Percentiles rank a stretch among this genome's conserved stretches.
phyloP scores from a whole-genome alignment of 257 asterid species.

The Jacaranda copaia region DNA sequence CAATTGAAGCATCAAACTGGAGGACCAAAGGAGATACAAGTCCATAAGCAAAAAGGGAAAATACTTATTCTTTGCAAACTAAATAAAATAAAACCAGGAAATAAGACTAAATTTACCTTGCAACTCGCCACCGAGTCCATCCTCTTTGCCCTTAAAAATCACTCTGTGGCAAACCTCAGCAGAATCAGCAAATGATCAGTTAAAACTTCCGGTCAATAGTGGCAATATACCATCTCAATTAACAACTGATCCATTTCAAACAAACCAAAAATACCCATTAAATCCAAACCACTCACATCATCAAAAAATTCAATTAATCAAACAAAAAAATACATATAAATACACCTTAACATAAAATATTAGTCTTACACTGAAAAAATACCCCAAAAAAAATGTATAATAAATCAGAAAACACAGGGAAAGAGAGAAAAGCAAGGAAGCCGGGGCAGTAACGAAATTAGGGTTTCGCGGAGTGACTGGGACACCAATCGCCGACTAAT shows the following conservation, averaged over 20 bases:
- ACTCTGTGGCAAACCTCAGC: slow-evolving; percentile 34
- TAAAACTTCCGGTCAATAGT: slow-evolving; percentile 25
- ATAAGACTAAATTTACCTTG: slow-evolving; percentile 37
- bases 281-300: slow-evolving; percentile 24
- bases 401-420: neutral
- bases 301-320: neutral
- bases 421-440: neutral
- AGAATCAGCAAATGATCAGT: slow-evolving; percentile 34
- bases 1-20: slow-evolving; percentile 9
- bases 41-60: neutral
- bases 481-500: slow-evolving; percentile 16
- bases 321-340: neutral
- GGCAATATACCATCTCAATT: slow-evolving; percentile 34
- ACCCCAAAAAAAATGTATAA: neutral
- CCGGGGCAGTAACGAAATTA: neutral
- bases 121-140: slow-evolving; percentile 49
- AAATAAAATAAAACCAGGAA: neutral
- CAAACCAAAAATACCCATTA: slow-evolving; percentile 26
- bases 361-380: neutral
- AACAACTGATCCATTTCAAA: slow-evolving; percentile 33
- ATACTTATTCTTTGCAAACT: neutral
- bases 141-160: slow-evolving; percentile 27
- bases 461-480: slow-evolving; percentile 27
- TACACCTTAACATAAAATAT: neutral
- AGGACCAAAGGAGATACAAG: slow-evolving; percentile 1